These are phyloP conservation scores for Lodderomyces elongisporus DNA, from an alignment of 1,139 yeast genomes.

Conservation along the genomic window DNA sequence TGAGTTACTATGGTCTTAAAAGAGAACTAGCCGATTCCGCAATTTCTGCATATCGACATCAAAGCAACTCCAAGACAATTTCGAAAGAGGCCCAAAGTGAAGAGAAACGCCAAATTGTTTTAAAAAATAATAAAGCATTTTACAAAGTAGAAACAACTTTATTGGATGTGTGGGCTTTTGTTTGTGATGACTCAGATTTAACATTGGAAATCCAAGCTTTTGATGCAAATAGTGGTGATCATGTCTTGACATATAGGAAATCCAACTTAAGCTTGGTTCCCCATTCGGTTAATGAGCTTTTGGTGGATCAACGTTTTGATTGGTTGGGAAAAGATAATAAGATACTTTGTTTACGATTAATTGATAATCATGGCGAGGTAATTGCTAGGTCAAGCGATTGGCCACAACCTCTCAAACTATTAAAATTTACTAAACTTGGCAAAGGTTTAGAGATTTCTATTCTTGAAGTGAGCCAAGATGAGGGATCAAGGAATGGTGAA, in stretches of 20 bases:
- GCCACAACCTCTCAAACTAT: conserved; percentile 51
- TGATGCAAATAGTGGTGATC: conserved; percentile 13
- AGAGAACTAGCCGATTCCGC: conserved; percentile 34
- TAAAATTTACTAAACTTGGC: conserved; percentile 23
- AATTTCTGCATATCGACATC: conserved; percentile 26
- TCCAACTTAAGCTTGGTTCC: not conserved
- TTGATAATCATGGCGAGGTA: conserved; percentile 12
- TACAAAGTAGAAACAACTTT: conserved; percentile 2
- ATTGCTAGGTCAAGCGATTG: conserved; percentile 40
- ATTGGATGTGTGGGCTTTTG: conserved; percentile 41
- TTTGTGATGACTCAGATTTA: conserved; percentile 14
- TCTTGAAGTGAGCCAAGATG: conserved; percentile 11
- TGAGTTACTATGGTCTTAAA: conserved; percentile 42
- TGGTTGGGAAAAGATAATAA: conserved; percentile 17
- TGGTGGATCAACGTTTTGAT: conserved; percentile 13
- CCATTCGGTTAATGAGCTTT: conserved; percentile 11
- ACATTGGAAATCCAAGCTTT: conserved; percentile 25
- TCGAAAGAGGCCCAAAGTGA: no score
- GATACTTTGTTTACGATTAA: conserved; percentile 19
- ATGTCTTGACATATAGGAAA: not conserved
- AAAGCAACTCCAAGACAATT: no score
- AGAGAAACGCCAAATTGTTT: not conserved
- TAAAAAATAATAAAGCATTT: not conserved
- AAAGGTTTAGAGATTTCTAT: conserved; percentile 7
- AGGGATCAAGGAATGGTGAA: no score